A percentile compares a stretch with the other conserved stretches of the same genome.
These are phyloP conservation scores for Acacia confusa DNA, from an alignment of 306 rosid species.

Conservation along the genomic window DNA sequence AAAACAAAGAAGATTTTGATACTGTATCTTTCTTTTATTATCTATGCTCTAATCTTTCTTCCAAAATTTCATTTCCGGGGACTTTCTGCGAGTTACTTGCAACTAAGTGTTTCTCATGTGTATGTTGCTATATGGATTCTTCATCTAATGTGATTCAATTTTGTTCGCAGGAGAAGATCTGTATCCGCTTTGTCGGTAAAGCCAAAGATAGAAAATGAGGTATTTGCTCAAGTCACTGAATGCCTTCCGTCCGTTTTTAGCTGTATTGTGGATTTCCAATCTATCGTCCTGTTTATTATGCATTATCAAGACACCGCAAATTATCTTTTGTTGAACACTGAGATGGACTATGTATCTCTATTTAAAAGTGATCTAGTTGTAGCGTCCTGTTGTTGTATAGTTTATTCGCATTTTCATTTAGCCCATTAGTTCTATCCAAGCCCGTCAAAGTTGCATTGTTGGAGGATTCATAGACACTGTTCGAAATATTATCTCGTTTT, in stretches of 20 bases:
- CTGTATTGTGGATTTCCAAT: not conserved
- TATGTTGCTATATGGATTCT: not conserved
- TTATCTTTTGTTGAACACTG: not conserved
- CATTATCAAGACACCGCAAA: not conserved
- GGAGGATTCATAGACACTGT: not conserved
- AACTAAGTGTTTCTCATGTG: not conserved
- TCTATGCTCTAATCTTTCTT: not conserved
- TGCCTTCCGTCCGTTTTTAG: not conserved
- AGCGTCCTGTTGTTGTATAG: not conserved
- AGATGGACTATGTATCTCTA: not conserved
- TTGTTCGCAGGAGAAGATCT: slow-evolving; percentile 36
- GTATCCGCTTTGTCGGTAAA: slow-evolving; percentile 12
- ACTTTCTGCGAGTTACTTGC: not conserved
- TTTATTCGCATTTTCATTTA: not conserved
- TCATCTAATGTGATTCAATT: not conserved
- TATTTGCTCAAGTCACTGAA: slow-evolving; percentile 6
- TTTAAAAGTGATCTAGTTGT: not conserved
- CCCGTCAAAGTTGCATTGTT: not conserved
- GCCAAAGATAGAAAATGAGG: slow-evolving; percentile 53
- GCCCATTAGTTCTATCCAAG: not conserved
- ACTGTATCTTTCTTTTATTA: not conserved
- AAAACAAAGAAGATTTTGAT: not conserved
- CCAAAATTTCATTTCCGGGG: not conserved
- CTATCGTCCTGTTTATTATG: not conserved
- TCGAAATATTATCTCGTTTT: not conserved